A percentile compares a stretch with the other conserved stretches of the same genome.
These are phyloP conservation scores for Tritrichomonas foetus DNA, from an alignment of 208 protist species.

Conservation along the genomic window DNA sequence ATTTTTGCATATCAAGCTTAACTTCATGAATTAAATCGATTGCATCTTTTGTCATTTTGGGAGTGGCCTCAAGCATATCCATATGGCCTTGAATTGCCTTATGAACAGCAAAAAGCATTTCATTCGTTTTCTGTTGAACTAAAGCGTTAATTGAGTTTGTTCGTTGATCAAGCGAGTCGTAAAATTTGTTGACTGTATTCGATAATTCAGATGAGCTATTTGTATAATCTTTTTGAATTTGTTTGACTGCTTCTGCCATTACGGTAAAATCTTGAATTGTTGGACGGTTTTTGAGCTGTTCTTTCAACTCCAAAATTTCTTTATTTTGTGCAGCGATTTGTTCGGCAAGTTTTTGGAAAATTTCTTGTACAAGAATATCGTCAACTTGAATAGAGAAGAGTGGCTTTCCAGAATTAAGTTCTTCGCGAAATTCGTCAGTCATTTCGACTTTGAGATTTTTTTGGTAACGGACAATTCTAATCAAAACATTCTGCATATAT, in stretches of 20 bases:
- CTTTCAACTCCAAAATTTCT: neutral
- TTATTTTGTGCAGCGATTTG: neutral
- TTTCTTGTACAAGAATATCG: neutral
- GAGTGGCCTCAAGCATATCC: neutral
- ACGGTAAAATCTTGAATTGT: neutral
- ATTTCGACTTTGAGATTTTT: neutral
- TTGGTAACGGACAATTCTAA: too few relatives aligned
- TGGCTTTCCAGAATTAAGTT: neutral
- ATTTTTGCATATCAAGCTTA: neutral
- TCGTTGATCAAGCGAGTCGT: neutral
- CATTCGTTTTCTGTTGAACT: neutral
- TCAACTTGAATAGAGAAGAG: slow-evolving; percentile 11
- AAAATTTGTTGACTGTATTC: neutral
- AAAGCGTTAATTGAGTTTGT: neutral
- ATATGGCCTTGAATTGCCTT: neutral
- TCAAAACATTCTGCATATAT: too few relatives aligned
- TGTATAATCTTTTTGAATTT: neutral
- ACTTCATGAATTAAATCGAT: neutral
- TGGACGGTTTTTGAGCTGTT: neutral
- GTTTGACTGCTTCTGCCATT: neutral
- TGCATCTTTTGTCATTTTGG: neutral
- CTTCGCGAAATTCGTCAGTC: neutral
- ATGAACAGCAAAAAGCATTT: slow-evolving; percentile 13
- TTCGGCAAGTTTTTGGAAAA: slow-evolving; percentile 23
- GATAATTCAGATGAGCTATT: neutral